Conservation (phyloP, 2,329 filamentous ascomycete species). For the Teratosphaeria pseudoeucalypti region DNA sequence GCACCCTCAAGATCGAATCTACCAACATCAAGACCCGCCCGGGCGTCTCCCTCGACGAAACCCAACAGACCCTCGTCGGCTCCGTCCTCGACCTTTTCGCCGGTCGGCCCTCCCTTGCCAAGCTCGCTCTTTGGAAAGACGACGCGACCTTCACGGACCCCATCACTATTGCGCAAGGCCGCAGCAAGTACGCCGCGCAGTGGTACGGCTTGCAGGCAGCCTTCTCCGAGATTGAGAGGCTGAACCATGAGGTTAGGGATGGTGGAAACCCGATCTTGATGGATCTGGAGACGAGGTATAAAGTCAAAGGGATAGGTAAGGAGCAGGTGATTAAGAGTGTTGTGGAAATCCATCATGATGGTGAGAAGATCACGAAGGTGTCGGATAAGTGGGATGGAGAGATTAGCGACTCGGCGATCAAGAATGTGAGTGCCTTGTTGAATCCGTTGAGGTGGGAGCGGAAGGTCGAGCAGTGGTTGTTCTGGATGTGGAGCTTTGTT, state of each 20-base stretch:
- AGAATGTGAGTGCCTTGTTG: conserved; percentile 39
- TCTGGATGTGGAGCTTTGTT: conserved; percentile 29
- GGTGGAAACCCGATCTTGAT: conserved; percentile 51
- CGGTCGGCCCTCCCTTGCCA: conserved; percentile 47
- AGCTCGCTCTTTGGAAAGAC: conserved; percentile 50
- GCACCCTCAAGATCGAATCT: conserved; percentile 41
- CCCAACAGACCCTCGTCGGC: conserved; percentile 47
- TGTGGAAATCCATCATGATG: conserved; percentile 37
- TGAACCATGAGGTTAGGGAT: conserved; percentile 43
- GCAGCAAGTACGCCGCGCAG: conserved; percentile 42
- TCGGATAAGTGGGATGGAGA: conserved; percentile 46
- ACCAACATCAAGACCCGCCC: conserved; percentile 43
- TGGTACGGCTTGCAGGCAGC: conserved; percentile 51
- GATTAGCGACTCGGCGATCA: conserved; percentile 40
- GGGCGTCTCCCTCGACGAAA: conserved; percentile 40
- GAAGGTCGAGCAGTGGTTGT: conserved; percentile 29
- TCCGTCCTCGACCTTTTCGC: conserved; percentile 54
- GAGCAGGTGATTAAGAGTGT: conserved; percentile 41
- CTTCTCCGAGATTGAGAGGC: conserved; percentile 48
- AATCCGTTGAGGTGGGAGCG: conserved; percentile 30
- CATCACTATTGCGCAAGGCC: conserved; percentile 47
- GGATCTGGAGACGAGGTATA: conserved; percentile 43
- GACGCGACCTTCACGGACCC: conserved; percentile 50
- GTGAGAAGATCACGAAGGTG: conserved; percentile 40
- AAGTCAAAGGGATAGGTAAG: conserved; percentile 42